These are phyloP conservation scores for Penicillium sp. DNA, from an alignment of 2,329 filamentous ascomycete species.

Conservation along the genomic window DNA sequence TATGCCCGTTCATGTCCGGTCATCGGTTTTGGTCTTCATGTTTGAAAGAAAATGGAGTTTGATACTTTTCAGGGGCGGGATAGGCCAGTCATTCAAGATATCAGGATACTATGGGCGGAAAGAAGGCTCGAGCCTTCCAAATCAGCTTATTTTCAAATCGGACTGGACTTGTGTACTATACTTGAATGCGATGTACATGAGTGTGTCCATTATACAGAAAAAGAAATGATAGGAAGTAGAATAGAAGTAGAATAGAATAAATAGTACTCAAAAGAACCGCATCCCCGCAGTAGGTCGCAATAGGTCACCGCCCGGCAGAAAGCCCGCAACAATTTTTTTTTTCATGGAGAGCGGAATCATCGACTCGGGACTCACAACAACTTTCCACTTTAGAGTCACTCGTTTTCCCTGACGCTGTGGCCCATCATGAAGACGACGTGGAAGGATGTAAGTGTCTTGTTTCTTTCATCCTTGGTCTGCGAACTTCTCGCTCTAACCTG, in stretches of 20 bases:
- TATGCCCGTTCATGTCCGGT: conserved; percentile 20
- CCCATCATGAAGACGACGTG: conserved; percentile 55
- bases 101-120: conserved; percentile 9
- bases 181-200: conserved; percentile 20
- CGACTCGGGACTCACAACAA: conserved; percentile 17
- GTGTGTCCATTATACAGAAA: neutral
- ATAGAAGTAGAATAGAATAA: neutral
- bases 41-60: conserved; percentile 34
- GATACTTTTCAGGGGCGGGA: conserved; percentile 22
- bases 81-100: conserved; percentile 15
- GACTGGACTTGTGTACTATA: conserved; percentile 22
- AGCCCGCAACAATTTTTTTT: conserved; percentile 26
- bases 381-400: conserved; percentile 26
- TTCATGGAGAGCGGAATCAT: conserved; percentile 21
- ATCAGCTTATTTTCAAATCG: conserved; percentile 1
- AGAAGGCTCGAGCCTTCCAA: conserved; percentile 8
- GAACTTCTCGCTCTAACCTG: conserved; percentile 21
- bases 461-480: neutral
- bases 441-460: conserved; percentile 47
- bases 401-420: conserved; percentile 23
- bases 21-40: conserved; percentile 20
- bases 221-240: no score
- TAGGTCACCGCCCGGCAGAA: conserved; percentile 23
- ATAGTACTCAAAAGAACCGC: conserved; percentile 8
- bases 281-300: no score